Evolutionary conservation across 305 asterid genomes (phyloP), one percentile per base, ranked within the genome.

Genomic region (Stenogyne calaminthoides): DNA sequence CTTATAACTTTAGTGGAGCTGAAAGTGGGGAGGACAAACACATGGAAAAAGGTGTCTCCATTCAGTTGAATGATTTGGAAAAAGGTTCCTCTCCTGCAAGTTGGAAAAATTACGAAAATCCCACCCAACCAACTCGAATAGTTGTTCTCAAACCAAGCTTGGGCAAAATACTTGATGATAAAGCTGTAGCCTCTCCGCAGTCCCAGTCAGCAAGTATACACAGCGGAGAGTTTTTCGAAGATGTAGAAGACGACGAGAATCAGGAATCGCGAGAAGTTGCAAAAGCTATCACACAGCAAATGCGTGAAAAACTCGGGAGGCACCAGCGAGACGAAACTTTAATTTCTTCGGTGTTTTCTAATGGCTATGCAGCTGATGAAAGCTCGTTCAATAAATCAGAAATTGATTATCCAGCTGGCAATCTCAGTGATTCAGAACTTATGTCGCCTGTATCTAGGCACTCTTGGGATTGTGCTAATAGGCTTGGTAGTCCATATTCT

Each of bases 81-180:
- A 82, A 80, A 47, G 75, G 56, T 70, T 79, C 89, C 51, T 78
- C 94, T 80, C 80, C 87, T 3, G 84, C 63, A 63, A 79, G 78
- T 69, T 79, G 89, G 91, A 82, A 85, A 64, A 61, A 72, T 68
- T 85, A 81, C 74, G 88, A 84, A 55, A 79, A 52, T 77, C 63
- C 84, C 37, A 39, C 86, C 74, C 97, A 85, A 78, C 92, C 98
- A 29, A 95, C 97, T 11, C 89, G 98, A 67, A 95, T 95, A 70
- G 99, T 95, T 58, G 98, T 95, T 78, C 87, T 95, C 54, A 93
- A 95, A 76, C 97, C 99, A 59, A 89, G 88, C 87, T 80, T 87
- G 47, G 87, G 82, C 37, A 92, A 82, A 70, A 74, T 82, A 69
- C 86, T 46, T 40, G 85, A 85, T 56, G 78, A 77, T 54, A 85